Percentiles rank a stretch among this genome's conserved stretches.
phyloP scores from a whole-genome alignment of 495 filamentous ascomycete species.

The Neurospora pannonica region DNA sequence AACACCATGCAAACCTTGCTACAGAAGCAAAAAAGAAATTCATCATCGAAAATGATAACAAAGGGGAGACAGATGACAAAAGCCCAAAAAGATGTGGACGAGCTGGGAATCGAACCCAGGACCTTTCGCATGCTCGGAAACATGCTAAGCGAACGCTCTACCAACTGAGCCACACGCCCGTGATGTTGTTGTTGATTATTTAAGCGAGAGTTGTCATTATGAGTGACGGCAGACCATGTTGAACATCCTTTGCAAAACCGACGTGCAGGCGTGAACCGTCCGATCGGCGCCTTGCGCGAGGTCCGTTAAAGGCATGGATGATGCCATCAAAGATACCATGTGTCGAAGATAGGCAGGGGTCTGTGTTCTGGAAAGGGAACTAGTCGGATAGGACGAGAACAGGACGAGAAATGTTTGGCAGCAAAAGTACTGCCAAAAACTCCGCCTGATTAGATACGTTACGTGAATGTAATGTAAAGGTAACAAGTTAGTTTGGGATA shows the following conservation, averaged over 20 bases:
- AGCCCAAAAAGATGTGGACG: constrained; percentile 6
- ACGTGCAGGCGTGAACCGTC: neutral
- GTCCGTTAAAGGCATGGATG: neutral
- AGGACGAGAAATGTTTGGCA: neutral
- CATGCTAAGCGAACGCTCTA: constrained; percentile 1
- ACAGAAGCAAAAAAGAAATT: too few relatives aligned
- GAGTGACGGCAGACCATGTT: neutral
- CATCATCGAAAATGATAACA: too few relatives aligned
- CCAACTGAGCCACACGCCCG: constrained; percentile 1
- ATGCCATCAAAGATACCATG: neutral
- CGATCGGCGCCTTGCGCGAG: neutral
- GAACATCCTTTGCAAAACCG: neutral
- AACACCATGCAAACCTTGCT: too few relatives aligned
- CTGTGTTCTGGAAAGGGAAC: neutral
- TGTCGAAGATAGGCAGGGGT: neutral
- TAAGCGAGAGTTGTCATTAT: neutral
- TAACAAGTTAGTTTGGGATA: neutral
- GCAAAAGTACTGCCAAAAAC: neutral
- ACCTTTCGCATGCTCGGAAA: constrained; percentile 8
- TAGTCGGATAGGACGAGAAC: neutral
- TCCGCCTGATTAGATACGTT: neutral
- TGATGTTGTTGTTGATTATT: too few relatives aligned
- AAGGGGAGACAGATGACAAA: too few relatives aligned
- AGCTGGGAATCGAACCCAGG: constrained; percentile 17
- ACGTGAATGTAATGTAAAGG: neutral